Base-by-base conservation (phyloP, 2,329 filamentous ascomycete genomes). In the Seiridium unicorne region DNA sequence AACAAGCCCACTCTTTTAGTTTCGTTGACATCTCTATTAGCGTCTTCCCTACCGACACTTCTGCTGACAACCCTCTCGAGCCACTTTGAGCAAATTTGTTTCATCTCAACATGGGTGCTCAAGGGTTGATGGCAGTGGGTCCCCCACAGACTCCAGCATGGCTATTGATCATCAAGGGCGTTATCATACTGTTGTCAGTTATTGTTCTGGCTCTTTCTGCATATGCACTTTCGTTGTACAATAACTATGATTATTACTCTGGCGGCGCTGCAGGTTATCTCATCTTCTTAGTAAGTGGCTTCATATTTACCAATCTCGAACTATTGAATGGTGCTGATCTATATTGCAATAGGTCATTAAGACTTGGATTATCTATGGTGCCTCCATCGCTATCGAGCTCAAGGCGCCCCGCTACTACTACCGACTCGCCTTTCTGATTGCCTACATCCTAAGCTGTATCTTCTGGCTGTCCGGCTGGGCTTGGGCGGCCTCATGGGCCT, bases 401-500 rank as follows among this genome's bases (percentile, higher is more conserved):
- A 73, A 66, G 53, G 70, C 70, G 4, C 73, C 74, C 0, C 70
- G 70, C 6, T 62, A 73, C 62, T 81, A 79, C 65, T 73, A 69
- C 66, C 75, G 77, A 59, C 63, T 79, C 60, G 68, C 62, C 57
- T 71, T 76, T 57, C 59, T 79, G 47, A 61, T 74, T 40, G 68
- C 66, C 44, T 76, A 79, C 44, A 60, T 71, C 51, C 64, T 81
- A 49, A 66, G 62, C 57, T 61, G 72, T 60, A 72, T 82, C 65
- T 78, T 82, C 63, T 81, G 80, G 78, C 70, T 82, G 7, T 65
- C 71, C 0, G 74, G 67, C 5, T 79, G 76, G 76, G 71, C 73
- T 31, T 81, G 77, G 77, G 72, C 77, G 4, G 74, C 75, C 8
- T 73, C 72, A 18, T 69, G 70, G 65, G 73, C 75, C 13, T 60